These are phyloP conservation scores for Pseudozyma flocculosa DNA, from an alignment of 1,284 basidiomycete genomes.

Conservation along the genomic window DNA sequence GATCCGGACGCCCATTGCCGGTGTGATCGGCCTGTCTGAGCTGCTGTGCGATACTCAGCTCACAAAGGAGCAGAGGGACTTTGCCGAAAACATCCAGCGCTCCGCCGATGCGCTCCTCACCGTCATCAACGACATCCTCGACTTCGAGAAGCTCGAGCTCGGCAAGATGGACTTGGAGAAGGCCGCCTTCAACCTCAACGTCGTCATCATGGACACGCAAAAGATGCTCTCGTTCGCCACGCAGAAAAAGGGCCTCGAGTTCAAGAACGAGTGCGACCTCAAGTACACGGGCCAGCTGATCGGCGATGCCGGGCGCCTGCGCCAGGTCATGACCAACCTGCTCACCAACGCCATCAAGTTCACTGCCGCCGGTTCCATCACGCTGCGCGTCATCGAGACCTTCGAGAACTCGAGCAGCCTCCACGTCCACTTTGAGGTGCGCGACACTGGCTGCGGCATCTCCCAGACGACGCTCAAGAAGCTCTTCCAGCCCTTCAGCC, in stretches of 20 bases:
- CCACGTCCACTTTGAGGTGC: constrained; percentile 52
- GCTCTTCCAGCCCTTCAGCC: constrained; percentile 58
- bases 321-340: constrained; percentile 59
- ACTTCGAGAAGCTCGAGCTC: constrained; percentile 60
- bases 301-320: constrained; percentile 48
- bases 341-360: constrained; percentile 60
- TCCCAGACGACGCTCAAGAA: constrained; percentile 45
- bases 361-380: constrained; percentile 54
- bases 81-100: constrained; percentile 59
- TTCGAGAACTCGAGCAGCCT: constrained; percentile 45
- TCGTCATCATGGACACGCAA: constrained; percentile 55
- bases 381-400: constrained; percentile 45
- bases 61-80: constrained; percentile 59
- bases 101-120: constrained; percentile 61
- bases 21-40: constrained; percentile 58
- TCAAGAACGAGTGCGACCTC: constrained; percentile 48
- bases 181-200: constrained; percentile 59
- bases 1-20: constrained; percentile 60
- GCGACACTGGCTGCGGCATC: constrained; percentile 59
- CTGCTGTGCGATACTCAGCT: constrained; percentile 54
- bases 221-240: constrained; percentile 57
- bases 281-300: constrained; percentile 44
- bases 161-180: constrained; percentile 60
- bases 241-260: constrained; percentile 56
- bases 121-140: constrained; percentile 61